Base-by-base conservation (phyloP, 768 basidiomycete species). In the Podaxis pistillaris region DNA sequence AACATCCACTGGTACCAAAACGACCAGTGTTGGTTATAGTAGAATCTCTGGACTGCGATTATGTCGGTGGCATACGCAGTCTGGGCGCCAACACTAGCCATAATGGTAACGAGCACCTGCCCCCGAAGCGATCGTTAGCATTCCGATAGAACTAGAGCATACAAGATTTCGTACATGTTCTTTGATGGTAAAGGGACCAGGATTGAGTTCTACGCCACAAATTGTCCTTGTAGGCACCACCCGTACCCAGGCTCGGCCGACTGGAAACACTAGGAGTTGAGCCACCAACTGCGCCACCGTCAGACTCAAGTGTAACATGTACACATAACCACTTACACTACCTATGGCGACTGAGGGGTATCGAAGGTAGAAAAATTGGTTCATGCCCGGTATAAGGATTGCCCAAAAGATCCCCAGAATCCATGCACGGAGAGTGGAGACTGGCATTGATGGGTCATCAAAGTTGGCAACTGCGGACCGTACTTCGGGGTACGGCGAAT, bases 401-500 rank as follows among this genome's bases (percentile, higher is more conserved):
- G 86, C 78, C 81, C 83, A 87, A 0, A 72, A 24, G 1, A 86
- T 63, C 68, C 87, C 87, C 47, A 88, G 74, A 0, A 82, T 73
- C 86, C 86, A 88, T 4, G 83, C 79, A 53, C 86, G 84, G 24
- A 93, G 41, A 38, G 83, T 83, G 36, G 79, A 80, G 4, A 76
- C 80, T 1, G 88, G 88, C 76, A 90, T 89, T 38, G 73, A 73
- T 3, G 81, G 81, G 69, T 91, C 89, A 68, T 91, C 89, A 36
- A 83, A 85, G 71, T 89, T 90, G 19, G 87, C 84, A 8, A 91
- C 89, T 6, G 90, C 89, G 7, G 88, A 86, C 50, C 90, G 84
- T 12, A 91, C 90, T 71, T 94, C 92, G 5, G 89, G 90, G 70
- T 94, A 94, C 3, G 92, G 92, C 2, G 90, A 92, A 71, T 93